A percentile compares a stretch with the other conserved stretches of the same genome.
Conservation (phyloP, 1,284 basidiomycete species). For the Wallemia hederae region DNA sequence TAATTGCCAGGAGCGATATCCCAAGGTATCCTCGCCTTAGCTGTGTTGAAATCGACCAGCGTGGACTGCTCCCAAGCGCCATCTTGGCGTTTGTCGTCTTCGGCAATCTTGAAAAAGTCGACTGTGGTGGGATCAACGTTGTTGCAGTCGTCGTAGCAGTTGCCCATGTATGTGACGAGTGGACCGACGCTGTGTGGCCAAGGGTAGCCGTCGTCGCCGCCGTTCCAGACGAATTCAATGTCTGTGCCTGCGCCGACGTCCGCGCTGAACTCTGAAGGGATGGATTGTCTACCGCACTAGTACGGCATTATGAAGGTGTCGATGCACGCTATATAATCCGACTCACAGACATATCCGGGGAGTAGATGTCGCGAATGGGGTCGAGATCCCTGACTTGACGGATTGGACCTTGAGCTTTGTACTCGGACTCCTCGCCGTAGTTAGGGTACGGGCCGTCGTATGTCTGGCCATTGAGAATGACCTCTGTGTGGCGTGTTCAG, state of each 20-base stretch:
- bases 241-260: background rate
- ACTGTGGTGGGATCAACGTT: background rate
- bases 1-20: slow-evolving; percentile 3
- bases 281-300: background rate
- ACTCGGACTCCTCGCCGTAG: background rate
- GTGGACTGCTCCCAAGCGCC: background rate
- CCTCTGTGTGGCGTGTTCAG: background rate
- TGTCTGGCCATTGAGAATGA: background rate
- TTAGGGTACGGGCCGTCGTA: background rate
- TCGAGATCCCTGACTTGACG: background rate
- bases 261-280: background rate
- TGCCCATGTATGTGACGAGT: background rate
- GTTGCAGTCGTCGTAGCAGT: background rate
- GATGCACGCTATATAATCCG: background rate
- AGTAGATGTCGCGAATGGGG: background rate
- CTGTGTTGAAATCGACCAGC: background rate
- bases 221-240: background rate
- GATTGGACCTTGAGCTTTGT: background rate
- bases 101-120: background rate
- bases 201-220: background rate
- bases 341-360: background rate
- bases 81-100: background rate
- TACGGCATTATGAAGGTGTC: background rate
- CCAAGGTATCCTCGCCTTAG: slow-evolving; percentile 1
- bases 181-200: background rate